Evolutionary conservation across 805 yeast species (phyloP).

Genomic region (Tetrapisispora fleetii): DNA sequence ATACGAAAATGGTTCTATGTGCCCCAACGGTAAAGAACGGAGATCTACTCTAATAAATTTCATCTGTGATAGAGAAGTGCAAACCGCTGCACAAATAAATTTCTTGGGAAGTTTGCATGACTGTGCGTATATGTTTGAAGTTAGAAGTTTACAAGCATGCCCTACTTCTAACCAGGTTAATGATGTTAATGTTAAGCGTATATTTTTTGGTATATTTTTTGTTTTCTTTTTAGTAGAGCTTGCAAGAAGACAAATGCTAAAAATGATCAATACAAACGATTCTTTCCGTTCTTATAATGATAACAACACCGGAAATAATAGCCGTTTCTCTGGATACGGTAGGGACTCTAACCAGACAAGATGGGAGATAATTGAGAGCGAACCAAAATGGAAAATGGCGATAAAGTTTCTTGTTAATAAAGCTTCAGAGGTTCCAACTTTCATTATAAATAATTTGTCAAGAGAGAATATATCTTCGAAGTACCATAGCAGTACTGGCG

Average conservation of each 20-base stretch:
- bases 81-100: constrained; percentile 52
- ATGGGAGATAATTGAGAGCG: constrained; percentile 23
- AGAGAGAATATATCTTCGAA: not conserved
- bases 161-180: constrained; percentile 64
- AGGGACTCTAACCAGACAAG: constrained; percentile 7
- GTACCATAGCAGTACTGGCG: not conserved
- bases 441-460: not conserved
- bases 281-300: not conserved
- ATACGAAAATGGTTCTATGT: constrained; percentile 58
- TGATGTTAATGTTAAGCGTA: constrained; percentile 55
- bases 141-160: constrained; percentile 77
- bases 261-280: not conserved
- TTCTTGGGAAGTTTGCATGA: constrained; percentile 65
- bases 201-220: constrained; percentile 45
- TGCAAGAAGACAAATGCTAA: constrained; percentile 27
- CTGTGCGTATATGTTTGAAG: constrained; percentile 78
- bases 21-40: constrained; percentile 45
- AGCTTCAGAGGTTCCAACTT: not conserved
- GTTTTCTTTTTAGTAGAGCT: constrained; percentile 32
- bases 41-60: constrained; percentile 62
- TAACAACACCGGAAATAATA: not conserved
- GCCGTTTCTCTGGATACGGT: not conserved
- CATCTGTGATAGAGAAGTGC: constrained; percentile 68
- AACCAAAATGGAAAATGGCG: constrained; percentile 4
- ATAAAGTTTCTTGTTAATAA: not conserved